A percentile compares a stretch with the other conserved stretches of the same genome.
Evolutionary conservation across 495 filamentous ascomycete species (phyloP).

Genomic region (Neurospora discreta): DNA sequence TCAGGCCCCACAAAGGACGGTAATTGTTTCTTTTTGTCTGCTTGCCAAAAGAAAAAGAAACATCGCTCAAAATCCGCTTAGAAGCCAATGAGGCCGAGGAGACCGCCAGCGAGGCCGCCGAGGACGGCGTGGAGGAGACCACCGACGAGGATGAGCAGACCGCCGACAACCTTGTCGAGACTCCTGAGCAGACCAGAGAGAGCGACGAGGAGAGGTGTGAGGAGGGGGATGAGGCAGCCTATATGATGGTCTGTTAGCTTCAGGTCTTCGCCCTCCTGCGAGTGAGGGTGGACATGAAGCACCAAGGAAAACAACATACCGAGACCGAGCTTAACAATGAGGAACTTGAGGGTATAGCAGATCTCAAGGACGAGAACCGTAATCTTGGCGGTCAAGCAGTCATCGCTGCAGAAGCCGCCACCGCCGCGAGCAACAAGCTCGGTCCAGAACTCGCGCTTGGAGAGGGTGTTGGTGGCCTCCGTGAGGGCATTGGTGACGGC

Average conservation of each 20-base stretch:
- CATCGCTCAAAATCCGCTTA: neutral
- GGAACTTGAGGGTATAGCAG: conserved; percentile 23
- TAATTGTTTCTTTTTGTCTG: neutral
- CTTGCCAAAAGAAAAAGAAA: neutral
- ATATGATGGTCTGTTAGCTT: neutral
- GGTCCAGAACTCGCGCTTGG: conserved; percentile 19
- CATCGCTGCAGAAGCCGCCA: conserved; percentile 2
- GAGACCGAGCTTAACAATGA: conserved; percentile 28
- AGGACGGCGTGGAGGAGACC: conserved; percentile 20
- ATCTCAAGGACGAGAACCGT: conserved; percentile 27
- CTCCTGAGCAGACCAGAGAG: conserved; percentile 22
- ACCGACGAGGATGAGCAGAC: conserved; percentile 22
- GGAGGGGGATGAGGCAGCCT: conserved; percentile 22
- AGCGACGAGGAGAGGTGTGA: conserved; percentile 24
- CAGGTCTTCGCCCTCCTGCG: neutral
- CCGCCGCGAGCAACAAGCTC: conserved; percentile 3
- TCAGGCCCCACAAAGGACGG: neutral
- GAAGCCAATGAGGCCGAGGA: conserved; percentile 17
- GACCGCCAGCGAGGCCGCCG: conserved; percentile 19
- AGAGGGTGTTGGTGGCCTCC: conserved; percentile 13
- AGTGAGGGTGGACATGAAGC: neutral
- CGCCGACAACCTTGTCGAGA: conserved; percentile 25
- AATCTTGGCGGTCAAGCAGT: conserved; percentile 15
- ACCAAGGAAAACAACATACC: conserved; percentile 20
- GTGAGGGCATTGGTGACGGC: conserved; percentile 22